These are phyloP conservation scores for Phialophora expanda DNA, from an alignment of 2,329 filamentous ascomycete genomes.

Conservation along the genomic window DNA sequence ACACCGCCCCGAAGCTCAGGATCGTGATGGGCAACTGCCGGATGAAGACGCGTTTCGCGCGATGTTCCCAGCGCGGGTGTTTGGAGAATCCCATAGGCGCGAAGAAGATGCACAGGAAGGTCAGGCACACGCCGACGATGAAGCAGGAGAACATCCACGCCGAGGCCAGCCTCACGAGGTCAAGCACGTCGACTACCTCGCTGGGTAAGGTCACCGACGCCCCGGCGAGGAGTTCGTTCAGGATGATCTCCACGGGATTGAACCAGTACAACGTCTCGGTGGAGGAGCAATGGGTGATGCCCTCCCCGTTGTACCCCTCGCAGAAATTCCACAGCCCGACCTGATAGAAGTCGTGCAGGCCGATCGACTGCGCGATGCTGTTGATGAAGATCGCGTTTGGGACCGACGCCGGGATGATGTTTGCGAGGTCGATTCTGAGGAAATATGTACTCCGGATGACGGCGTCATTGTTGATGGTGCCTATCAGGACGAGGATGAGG, in stretches of 20 bases:
- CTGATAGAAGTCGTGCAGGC: conserved; percentile 92
- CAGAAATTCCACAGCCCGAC: conserved; percentile 92
- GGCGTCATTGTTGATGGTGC: conserved; percentile 68
- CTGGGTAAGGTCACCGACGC: conserved; percentile 81
- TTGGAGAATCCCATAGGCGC: conserved; percentile 57
- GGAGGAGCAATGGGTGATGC: conserved; percentile 75
- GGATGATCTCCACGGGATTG: conserved; percentile 81
- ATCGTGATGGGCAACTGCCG: conserved; percentile 70
- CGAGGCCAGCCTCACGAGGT: conserved; percentile 74
- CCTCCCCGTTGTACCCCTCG: conserved; percentile 77
- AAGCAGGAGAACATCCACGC: conserved; percentile 91
- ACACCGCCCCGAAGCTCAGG: conserved; percentile 68
- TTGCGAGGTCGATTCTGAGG: conserved; percentile 79
- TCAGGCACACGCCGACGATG: conserved; percentile 71
- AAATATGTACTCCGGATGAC: conserved; percentile 77
- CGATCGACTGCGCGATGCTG: conserved; percentile 82
- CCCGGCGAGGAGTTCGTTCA: conserved; percentile 78
- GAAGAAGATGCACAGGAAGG: conserved; percentile 73
- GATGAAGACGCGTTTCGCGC: conserved; percentile 45
- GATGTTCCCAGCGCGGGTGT: conserved; percentile 44
- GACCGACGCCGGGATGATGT: conserved; percentile 76
- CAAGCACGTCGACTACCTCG: conserved; percentile 73
- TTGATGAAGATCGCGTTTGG: conserved; percentile 79
- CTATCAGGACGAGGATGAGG: conserved; percentile 78
- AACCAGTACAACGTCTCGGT: conserved; percentile 82